Evolutionary conservation across 1,284 basidiomycete species (phyloP).

Genomic region (Malassezia japonica): DNA sequence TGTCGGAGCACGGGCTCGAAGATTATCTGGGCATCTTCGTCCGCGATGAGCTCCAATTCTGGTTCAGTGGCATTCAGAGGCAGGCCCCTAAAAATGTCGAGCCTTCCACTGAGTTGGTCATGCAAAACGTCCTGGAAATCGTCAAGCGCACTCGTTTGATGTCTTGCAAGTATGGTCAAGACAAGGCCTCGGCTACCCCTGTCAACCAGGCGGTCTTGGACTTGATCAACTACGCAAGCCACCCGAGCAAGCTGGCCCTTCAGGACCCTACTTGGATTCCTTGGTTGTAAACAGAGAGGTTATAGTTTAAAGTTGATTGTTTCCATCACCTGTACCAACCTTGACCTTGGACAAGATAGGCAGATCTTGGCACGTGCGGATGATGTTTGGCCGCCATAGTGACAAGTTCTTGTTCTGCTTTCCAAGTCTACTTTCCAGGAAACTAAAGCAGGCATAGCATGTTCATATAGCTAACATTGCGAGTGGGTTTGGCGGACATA

Average conservation of each 20-base stretch:
- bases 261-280: slow-evolving; percentile 46
- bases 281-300: slow-evolving; percentile 14
- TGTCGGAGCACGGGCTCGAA: slow-evolving; percentile 82
- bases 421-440: no score
- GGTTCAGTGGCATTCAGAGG: slow-evolving; percentile 51
- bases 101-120: slow-evolving; percentile 59
- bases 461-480: no score
- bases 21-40: slow-evolving; percentile 80
- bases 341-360: no score
- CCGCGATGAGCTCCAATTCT: slow-evolving; percentile 78
- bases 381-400: no score
- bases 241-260: slow-evolving; percentile 54
- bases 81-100: slow-evolving; percentile 28
- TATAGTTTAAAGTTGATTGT: no score
- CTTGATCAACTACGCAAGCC: slow-evolving; percentile 61
- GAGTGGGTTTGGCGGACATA: no score
- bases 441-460: no score
- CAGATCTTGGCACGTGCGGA: no score
- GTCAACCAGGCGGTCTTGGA: slow-evolving; percentile 68
- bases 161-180: slow-evolving; percentile 71
- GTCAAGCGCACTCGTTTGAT: slow-evolving; percentile 75
- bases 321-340: no score
- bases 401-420: no score
- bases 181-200: slow-evolving; percentile 53
- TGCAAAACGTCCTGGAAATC: slow-evolving; percentile 66